Evolutionary conservation across 805 yeast genomes (phyloP).

Genomic region (Lipomyces chichibuensis): DNA sequence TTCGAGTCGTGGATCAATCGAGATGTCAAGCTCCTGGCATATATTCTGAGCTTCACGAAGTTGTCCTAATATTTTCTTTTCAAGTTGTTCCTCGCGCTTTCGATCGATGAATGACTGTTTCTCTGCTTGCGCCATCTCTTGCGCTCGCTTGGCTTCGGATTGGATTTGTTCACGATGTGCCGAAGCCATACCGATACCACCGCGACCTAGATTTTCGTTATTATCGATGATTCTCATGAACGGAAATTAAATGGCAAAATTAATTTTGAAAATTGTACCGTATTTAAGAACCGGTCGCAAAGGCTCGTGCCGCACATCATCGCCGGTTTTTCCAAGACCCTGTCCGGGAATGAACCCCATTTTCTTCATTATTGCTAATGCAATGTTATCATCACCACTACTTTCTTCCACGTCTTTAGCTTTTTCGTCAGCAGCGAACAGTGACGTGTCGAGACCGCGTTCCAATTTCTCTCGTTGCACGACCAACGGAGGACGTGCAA

Average conservation of each 20-base stretch:
- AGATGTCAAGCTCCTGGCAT: conserved; percentile 29
- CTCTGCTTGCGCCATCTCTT: conserved; percentile 13
- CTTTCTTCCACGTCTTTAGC: conserved; percentile 36
- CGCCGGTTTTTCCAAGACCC: conserved; percentile 46
- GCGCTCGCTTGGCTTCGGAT: conserved; percentile 31
- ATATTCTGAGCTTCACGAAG: conserved; percentile 33
- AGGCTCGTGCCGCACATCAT: conserved; percentile 8
- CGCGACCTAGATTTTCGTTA: conserved; percentile 19
- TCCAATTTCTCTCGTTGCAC: conserved; percentile 23
- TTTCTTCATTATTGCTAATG: conserved; percentile 55
- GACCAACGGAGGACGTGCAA: conserved; percentile 5
- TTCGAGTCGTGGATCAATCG: conserved; percentile 20
- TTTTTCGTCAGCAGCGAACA: conserved; percentile 6
- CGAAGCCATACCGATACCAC: conserved; percentile 38
- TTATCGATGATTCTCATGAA: not conserved
- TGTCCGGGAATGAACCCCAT: conserved; percentile 62
- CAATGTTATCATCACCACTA: conserved; percentile 8
- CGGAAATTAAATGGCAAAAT: not conserved
- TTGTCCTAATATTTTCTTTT: conserved; percentile 28
- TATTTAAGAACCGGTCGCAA: conserved; percentile 26
- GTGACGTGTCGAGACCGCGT: conserved; percentile 18
- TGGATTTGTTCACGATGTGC: conserved; percentile 31
- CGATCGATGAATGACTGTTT: conserved; percentile 13
- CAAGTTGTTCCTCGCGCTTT: conserved; percentile 15
- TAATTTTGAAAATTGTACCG: conserved; percentile 12